Evolutionary conservation across 306 rosid genomes (phyloP).

Genomic region (Pyrus pyrifolia): DNA sequence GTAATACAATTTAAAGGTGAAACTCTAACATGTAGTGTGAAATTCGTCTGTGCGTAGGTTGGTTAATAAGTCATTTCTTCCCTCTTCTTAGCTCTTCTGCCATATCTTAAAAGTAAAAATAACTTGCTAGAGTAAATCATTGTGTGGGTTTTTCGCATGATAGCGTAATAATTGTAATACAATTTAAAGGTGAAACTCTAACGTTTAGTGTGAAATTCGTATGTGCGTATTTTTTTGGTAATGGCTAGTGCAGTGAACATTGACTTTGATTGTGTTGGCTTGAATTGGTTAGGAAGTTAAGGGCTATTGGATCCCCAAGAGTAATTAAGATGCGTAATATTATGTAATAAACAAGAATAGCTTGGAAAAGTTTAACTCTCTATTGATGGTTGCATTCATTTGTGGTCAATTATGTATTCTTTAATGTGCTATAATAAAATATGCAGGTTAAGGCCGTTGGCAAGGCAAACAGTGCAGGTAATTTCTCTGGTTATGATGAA

Average conservation of each 20-base stretch:
- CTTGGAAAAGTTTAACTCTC: background rate
- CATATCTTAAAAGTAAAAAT: too few relatives aligned
- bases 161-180: too few relatives aligned
- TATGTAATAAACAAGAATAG: background rate
- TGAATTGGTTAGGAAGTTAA: background rate
- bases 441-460: slow-evolving; percentile 69
- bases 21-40: background rate
- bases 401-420: slow-evolving; percentile 4
- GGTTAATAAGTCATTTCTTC: too few relatives aligned
- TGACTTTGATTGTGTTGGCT: background rate
- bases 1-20: background rate
- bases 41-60: too few relatives aligned
- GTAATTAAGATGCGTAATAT: background rate
- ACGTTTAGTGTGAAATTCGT: too few relatives aligned
- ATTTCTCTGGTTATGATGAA: slow-evolving; percentile 74
- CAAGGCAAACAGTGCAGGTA: slow-evolving; percentile 52
- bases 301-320: background rate
- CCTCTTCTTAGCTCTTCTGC: too few relatives aligned
- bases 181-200: background rate
- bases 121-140: background rate
- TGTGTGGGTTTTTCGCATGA: background rate
- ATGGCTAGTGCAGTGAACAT: background rate
- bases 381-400: slow-evolving; percentile 4
- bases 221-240: too few relatives aligned
- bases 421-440: background rate